These are phyloP conservation scores for Mucor racemosus DNA, from an alignment of 371 early-diverging fungal genomes.

Conservation along the genomic window DNA sequence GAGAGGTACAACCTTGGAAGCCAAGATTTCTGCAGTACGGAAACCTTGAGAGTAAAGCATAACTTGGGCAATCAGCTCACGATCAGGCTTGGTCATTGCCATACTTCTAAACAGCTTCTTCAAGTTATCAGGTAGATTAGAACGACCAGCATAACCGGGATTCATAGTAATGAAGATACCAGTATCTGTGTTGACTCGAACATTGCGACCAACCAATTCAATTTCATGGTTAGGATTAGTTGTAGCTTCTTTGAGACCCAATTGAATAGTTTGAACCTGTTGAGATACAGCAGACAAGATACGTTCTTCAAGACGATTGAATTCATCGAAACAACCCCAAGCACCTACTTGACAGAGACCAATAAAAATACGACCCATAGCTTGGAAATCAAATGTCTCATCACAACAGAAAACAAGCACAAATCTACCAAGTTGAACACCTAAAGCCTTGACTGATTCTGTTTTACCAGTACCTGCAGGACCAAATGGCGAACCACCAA, in stretches of 20 bases:
- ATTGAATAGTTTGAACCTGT: conserved; percentile 97
- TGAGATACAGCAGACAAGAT: conserved; percentile 98
- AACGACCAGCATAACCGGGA: conserved; percentile 98
- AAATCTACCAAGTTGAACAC: conserved; percentile 94
- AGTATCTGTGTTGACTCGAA: conserved; percentile 87
- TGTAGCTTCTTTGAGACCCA: conserved; percentile 82
- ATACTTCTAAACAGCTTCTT: conserved; percentile 98
- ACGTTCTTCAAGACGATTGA: conserved; percentile 97
- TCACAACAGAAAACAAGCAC: conserved; percentile 99
- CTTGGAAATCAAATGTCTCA: conserved; percentile 99
- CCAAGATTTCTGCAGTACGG: conserved; percentile 92
- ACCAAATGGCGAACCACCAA: conserved; percentile 98
- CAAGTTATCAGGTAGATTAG: conserved; percentile 97
- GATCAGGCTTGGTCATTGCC: conserved; percentile 98
- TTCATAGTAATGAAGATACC: conserved; percentile 99
- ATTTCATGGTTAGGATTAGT: conserved; percentile 76
- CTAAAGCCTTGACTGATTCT: conserved; percentile 98
- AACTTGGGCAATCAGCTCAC: conserved; percentile 97
- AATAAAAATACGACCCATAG: conserved; percentile 99
- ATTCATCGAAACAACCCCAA: conserved; percentile 99
- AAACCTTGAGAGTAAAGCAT: conserved; percentile 99
- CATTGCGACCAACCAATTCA: conserved; percentile 90
- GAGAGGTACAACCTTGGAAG: conserved; percentile 95
- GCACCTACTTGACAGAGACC: conserved; percentile 98
- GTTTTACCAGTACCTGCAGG: conserved; percentile 99